A percentile compares a stretch with the other conserved stretches of the same genome.
Evolutionary conservation across 805 yeast species (phyloP).

Genomic region (Candida sonorensis): DNA sequence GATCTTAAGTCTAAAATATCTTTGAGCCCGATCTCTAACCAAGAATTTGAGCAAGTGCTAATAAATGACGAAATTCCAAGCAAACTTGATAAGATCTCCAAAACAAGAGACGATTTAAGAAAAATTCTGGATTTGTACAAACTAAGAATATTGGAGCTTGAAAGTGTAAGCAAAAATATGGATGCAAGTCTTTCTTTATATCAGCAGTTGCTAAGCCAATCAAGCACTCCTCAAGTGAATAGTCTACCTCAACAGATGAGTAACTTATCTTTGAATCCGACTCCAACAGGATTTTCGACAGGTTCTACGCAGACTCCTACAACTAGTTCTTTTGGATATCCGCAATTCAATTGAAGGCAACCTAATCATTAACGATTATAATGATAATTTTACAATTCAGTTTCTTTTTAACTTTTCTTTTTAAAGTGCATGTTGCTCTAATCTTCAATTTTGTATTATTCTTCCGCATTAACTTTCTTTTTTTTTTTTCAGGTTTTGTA

Average conservation of each 20-base stretch:
- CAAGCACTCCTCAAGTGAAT: slow-evolving; percentile 5
- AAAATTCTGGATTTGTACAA: slow-evolving; percentile 73
- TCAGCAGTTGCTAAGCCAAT: slow-evolving; percentile 42
- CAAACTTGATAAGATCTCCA: slow-evolving; percentile 64
- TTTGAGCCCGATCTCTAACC: slow-evolving; percentile 27
- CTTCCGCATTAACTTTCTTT: too few relatives aligned
- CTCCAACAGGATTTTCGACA: slow-evolving; percentile 5
- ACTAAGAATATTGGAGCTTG: slow-evolving; percentile 68
- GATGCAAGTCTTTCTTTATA: slow-evolving; percentile 62
- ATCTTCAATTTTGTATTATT: too few relatives aligned
- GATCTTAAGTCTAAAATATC: slow-evolving; percentile 28
- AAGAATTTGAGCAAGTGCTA: slow-evolving; percentile 24
- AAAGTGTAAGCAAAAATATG: slow-evolving; percentile 63
- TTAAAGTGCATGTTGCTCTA: too few relatives aligned
- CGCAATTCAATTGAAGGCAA: background rate
- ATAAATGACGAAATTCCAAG: slow-evolving; percentile 63
- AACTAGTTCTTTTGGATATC: background rate
- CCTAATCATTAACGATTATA: background rate
- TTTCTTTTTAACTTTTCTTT: too few relatives aligned
- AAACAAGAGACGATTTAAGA: slow-evolving; percentile 69
- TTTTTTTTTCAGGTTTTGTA: too few relatives aligned
- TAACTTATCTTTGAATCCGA: slow-evolving; percentile 5
- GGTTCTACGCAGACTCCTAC: background rate
- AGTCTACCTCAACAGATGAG: slow-evolving; percentile 4
- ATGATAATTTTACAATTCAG: too few relatives aligned